A percentile compares a stretch with the other conserved stretches of the same genome.
Conservation (phyloP, 148 eudicot genomes). For the Rhododendron kiyosumense region DNA sequence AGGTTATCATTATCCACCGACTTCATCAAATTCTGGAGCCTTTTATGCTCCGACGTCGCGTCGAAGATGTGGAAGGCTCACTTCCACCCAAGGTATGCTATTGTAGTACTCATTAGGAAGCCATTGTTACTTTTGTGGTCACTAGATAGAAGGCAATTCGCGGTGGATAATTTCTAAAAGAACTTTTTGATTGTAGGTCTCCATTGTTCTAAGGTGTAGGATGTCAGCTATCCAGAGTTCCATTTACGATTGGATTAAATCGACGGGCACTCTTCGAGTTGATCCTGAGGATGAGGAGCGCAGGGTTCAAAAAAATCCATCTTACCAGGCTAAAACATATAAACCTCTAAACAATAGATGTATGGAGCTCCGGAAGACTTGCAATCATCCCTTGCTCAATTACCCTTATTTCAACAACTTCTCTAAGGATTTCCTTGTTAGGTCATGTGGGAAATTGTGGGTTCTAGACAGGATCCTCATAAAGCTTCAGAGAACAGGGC, state of each 20-base stretch:
- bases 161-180: constrained; percentile 24
- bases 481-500: constrained; percentile 94
- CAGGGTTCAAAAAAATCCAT: constrained; percentile 57
- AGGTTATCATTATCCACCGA: constrained; percentile 91
- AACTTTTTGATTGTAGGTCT: constrained; percentile 50
- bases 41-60: constrained; percentile 95
- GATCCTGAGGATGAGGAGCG: constrained; percentile 94
- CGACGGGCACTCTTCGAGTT: constrained; percentile 89
- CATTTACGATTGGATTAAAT: constrained; percentile 92
- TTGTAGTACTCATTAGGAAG: constrained; percentile 30
- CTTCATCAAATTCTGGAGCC: constrained; percentile 98
- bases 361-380: constrained; percentile 93
- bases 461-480: constrained; percentile 80
- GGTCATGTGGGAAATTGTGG: constrained; percentile 94
- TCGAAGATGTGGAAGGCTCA: constrained; percentile 97
- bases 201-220: constrained; percentile 78
- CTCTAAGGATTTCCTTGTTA: constrained; percentile 86
- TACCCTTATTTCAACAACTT: constrained; percentile 79
- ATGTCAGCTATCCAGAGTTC: constrained; percentile 93
- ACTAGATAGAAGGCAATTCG: not conserved
- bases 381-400: constrained; percentile 92
- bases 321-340: constrained; percentile 62
- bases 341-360: constrained; percentile 79
- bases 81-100: constrained; percentile 88
- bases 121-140: not conserved